A percentile compares a stretch with the other conserved stretches of the same genome.
Conservation (phyloP, 495 filamentous ascomycete species). For the Neohortaea acidophila region DNA sequence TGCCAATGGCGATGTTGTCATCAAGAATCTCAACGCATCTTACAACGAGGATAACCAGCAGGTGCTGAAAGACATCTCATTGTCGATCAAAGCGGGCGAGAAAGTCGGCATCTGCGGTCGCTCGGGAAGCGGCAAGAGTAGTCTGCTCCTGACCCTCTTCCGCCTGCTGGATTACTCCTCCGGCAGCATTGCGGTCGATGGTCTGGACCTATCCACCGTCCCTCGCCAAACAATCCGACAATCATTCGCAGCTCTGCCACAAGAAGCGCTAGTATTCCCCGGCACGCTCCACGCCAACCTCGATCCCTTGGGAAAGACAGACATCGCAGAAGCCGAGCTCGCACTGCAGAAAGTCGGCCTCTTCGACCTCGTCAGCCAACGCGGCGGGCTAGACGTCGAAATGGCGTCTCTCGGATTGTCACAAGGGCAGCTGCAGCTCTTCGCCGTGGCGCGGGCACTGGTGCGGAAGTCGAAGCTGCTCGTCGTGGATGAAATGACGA, state of each 20-base stretch:
- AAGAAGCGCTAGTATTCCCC: conserved; percentile 46
- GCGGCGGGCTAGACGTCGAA: conserved; percentile 32
- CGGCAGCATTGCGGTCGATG: conserved; percentile 5
- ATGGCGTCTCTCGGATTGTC: no score
- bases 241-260: conserved; percentile 21
- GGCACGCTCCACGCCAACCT: conserved; percentile 73
- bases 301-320: conserved; percentile 49
- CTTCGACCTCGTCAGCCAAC: conserved; percentile 25
- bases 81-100: no score
- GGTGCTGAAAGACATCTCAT: neutral
- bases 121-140: conserved; percentile 5
- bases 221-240: conserved; percentile 11
- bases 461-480: conserved; percentile 26
- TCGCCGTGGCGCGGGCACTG: conserved; percentile 33
- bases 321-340: conserved; percentile 54
- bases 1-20: no score
- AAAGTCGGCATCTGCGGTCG: neutral
- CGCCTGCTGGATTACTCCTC: neutral
- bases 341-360: conserved; percentile 67
- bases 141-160: conserved; percentile 4
- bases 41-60: no score
- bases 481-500: conserved; percentile 36
- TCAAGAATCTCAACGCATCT: no score
- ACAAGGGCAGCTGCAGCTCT: conserved; percentile 35
- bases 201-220: conserved; percentile 6